Evolutionary conservation across 768 basidiomycete species (phyloP).

Genomic region (Sutorius australiensis): DNA sequence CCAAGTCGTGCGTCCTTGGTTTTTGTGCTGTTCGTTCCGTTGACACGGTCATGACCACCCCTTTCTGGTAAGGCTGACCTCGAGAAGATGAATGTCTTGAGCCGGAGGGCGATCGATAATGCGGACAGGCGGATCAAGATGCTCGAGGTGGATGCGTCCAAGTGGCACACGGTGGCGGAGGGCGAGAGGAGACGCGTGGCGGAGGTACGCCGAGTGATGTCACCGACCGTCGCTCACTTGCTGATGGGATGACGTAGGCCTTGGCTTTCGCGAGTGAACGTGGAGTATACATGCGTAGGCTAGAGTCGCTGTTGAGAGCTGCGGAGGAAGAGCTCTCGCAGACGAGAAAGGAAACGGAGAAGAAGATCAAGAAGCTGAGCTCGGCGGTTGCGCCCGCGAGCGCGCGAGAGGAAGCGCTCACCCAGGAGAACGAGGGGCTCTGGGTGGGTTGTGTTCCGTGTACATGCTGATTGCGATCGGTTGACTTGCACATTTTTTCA

Average conservation of each 20-base stretch:
- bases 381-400: constrained; percentile 29
- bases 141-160: constrained; percentile 33
- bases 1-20: constrained; percentile 52
- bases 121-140: constrained; percentile 26
- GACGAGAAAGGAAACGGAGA: constrained; percentile 51
- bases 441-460: constrained; percentile 44
- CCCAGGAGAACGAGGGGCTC: constrained; percentile 52
- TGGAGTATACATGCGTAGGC: constrained; percentile 19
- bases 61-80: constrained; percentile 32
- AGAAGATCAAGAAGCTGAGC: constrained; percentile 44
- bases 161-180: constrained; percentile 34
- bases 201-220: constrained; percentile 34
- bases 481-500: constrained; percentile 24
- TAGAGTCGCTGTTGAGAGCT: constrained; percentile 17
- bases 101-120: constrained; percentile 30
- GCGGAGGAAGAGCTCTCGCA: constrained; percentile 47
- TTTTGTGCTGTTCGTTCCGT: not conserved
- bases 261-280: constrained; percentile 31
- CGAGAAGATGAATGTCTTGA: constrained; percentile 42
- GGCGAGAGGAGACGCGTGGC: constrained; percentile 36
- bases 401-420: constrained; percentile 34
- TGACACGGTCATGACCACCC: not conserved
- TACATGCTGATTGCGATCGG: not conserved
- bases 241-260: constrained; percentile 23
- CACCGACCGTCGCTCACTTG: not conserved